Base-by-base conservation (phyloP, 768 basidiomycete species). In the Mrakia gelida region DNA sequence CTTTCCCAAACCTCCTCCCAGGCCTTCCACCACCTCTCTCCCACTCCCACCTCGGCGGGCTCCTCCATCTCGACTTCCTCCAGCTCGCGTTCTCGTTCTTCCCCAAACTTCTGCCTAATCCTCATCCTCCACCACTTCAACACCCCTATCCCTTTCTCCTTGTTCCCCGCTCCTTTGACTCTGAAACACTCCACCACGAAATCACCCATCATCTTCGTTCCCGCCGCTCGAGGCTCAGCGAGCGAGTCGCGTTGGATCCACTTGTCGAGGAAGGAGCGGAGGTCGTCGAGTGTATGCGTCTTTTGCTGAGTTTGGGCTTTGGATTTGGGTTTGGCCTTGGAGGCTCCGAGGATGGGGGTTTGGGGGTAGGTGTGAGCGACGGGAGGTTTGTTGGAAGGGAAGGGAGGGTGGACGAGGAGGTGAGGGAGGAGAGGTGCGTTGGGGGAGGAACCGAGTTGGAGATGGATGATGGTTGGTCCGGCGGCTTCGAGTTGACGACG, bases 21-120 rank as follows among this genome's bases (percentile, higher is more conserved):
- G n/a, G 76, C 76, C n/a, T 43, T 59, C 70, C 76, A 71, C 76
- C 76, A 77, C 41, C 18, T 34, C 41, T 18, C 11, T 4, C 76
- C 76, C 28, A 32, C 70, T 23, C 32, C 70, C 23, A n/a, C 75
- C 8, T 30, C 49, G n/a, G n/a, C n/a, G n/a, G n/a, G n/a, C 30
- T n/a, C 18, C 11, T 43, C 41, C 67, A 70, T 15, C 41, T 41
- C 41, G 26, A 59, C 15, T 1, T n/a, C 18, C 67, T 34, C 38
- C 23, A 3, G 11, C 7, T 23, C 30, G 30, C 10, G n/a, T n/a
- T n/a, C n/a, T n/a, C n/a, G n/a, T n/a, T n/a, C 26, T 0, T 70
- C 67, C 21, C 67, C 67, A 41, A 16, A 70, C 67, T 16, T 70
- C 67, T 70, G 18, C 34, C 67, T 38, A 41, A 70, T 70, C 67